These are phyloP conservation scores for Botryosphaeria dothidea DNA, from an alignment of 2,329 filamentous ascomycete species.

Conservation along the genomic window DNA sequence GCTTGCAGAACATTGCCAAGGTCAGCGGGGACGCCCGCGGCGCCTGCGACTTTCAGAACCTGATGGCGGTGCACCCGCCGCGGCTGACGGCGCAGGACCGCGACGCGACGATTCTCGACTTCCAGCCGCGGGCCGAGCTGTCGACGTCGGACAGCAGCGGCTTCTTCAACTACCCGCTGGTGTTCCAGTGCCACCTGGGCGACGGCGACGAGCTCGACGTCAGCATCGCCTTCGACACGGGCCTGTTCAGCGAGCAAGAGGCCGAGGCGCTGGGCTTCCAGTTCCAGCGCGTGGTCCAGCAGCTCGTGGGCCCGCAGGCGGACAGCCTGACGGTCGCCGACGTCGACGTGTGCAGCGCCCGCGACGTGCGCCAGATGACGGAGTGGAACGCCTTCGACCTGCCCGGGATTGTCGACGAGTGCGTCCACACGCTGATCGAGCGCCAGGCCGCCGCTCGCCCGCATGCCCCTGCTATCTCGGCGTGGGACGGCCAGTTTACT, in stretches of 20 bases:
- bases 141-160: not conserved
- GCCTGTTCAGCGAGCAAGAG: not conserved
- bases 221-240: not conserved
- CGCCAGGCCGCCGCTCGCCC: conserved; percentile 42
- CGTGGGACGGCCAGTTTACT: conserved; percentile 53
- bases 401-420: conserved; percentile 34
- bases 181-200: not conserved
- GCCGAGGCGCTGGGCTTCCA: conserved; percentile 4
- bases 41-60: conserved; percentile 54
- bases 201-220: not conserved
- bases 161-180: not conserved
- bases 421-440: conserved; percentile 50
- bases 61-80: conserved; percentile 50
- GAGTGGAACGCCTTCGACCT: not conserved
- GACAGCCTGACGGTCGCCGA: not conserved
- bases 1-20: conserved; percentile 31
- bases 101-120: not conserved
- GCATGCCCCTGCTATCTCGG: conserved; percentile 46
- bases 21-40: conserved; percentile 51
- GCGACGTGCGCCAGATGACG: not conserved
- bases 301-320: not conserved
- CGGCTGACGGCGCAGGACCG: not conserved
- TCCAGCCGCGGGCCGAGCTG: not conserved
- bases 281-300: conserved; percentile 4
- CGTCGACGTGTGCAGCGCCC: not conserved